Evolutionary conservation across 202 grass and related monocot genomes (phyloP).

Genomic region (Setaria viridis): DNA sequence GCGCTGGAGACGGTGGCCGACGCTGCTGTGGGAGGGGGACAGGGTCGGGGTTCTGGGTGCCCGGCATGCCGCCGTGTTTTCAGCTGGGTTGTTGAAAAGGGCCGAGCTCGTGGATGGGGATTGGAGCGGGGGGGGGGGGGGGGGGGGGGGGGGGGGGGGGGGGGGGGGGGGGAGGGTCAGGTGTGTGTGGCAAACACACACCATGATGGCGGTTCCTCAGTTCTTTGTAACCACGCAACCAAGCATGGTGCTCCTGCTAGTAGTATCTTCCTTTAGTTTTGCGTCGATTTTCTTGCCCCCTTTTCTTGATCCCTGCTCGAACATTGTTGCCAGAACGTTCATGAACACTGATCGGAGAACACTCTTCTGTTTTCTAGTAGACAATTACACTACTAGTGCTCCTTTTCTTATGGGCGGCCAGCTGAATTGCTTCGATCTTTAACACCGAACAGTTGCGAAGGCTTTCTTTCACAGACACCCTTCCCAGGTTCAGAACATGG

Average conservation of each 20-base stretch:
- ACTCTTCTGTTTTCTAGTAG: neutral
- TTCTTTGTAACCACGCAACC: neutral
- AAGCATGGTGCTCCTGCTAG: neutral
- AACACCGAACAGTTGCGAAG: neutral
- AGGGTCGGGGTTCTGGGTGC: neutral
- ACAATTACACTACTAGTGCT: neutral
- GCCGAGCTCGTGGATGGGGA: neutral
- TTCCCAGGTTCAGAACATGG: neutral
- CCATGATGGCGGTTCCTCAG: neutral
- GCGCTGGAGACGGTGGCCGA: neutral
- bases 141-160: no score
- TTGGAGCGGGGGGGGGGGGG: no score
- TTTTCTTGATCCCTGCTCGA: neutral
- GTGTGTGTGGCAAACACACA: neutral
- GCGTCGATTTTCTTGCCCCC: neutral
- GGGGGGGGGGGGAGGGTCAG: no score
- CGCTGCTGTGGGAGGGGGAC: neutral
- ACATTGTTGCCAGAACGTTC: slow-evolving; percentile 8
- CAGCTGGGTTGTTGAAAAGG: slow-evolving; percentile 6
- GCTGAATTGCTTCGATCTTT: neutral
- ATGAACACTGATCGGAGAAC: neutral
- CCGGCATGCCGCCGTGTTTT: slow-evolving; percentile 36
- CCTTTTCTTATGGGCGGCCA: neutral
- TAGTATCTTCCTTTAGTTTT: neutral
- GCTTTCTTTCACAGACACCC: neutral